A percentile compares a stretch with the other conserved stretches of the same genome.
phyloP scores from a whole-genome alignment of 2,329 filamentous ascomycete genomes.

The Pseudocercospora pini-densiflorae region DNA sequence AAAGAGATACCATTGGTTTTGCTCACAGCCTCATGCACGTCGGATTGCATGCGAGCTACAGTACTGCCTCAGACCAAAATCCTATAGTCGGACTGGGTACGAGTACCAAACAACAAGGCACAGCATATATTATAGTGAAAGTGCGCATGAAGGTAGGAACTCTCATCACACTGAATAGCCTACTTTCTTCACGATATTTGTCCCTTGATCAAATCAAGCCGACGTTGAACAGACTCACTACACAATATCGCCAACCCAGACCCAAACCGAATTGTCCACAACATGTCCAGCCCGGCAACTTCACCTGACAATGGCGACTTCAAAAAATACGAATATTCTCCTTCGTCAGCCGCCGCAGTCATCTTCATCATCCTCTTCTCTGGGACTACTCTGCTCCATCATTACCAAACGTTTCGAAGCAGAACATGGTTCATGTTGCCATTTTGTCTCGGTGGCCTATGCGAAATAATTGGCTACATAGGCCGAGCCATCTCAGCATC shows the following conservation, averaged over 20 bases:
- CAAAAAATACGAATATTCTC: conserved; percentile 19
- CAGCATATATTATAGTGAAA: not conserved
- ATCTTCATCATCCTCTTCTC: conserved; percentile 39
- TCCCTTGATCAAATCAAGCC: not conserved
- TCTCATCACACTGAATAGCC: not conserved
- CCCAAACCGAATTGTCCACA: not conserved
- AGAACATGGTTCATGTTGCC: conserved; percentile 58
- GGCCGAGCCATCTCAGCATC: conserved; percentile 51
- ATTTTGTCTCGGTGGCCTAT: conserved; percentile 55
- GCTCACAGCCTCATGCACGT: conserved; percentile 2
- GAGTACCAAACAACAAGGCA: not conserved
- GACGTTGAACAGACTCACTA: not conserved
- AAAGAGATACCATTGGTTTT: not conserved
- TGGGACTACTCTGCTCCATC: conserved; percentile 41
- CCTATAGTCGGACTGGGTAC: not conserved
- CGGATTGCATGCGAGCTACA: not conserved
- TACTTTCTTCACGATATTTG: not conserved
- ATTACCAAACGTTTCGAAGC: conserved; percentile 43
- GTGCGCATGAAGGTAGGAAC: not conserved
- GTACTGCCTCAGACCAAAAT: not conserved
- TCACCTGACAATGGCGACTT: conserved; percentile 3
- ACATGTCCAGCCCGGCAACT: not conserved
- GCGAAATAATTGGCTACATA: conserved; percentile 58
- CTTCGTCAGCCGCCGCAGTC: conserved; percentile 27
- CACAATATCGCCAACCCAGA: not conserved